Conservation (phyloP, 2,329 filamentous ascomycete genomes). For the Exophiala viscosa region DNA sequence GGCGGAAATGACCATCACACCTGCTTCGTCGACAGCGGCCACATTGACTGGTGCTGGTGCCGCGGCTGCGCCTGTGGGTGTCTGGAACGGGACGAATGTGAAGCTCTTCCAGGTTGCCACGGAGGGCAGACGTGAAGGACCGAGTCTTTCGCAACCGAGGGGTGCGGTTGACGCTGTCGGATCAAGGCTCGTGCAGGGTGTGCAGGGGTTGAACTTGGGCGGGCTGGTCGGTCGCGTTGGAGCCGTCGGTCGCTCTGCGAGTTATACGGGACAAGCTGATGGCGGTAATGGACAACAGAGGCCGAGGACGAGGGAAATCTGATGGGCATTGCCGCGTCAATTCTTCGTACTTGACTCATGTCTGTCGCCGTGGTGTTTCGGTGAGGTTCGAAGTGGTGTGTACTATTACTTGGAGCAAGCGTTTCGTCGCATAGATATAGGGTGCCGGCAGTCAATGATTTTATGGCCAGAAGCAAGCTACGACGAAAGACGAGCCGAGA, state of each 20-base stretch:
- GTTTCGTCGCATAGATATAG: too few species aligned
- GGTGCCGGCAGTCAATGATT: too few species aligned
- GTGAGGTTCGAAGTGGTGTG: too few species aligned
- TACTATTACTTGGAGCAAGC: too few species aligned
- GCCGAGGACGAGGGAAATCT: background rate
- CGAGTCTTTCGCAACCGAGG: conserved; percentile 76
- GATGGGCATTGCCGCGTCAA: background rate
- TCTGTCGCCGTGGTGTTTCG: too few species aligned
- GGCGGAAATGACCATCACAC: conserved; percentile 72
- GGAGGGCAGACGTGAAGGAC: conserved; percentile 73
- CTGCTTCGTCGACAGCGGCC: conserved; percentile 25
- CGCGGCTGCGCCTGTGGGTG: conserved; percentile 78
- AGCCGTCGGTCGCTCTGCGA: conserved; percentile 6
- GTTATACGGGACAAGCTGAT: background rate
- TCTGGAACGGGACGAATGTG: conserved; percentile 90
- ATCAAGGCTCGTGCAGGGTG: conserved; percentile 80
- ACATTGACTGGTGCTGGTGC: conserved; percentile 32
- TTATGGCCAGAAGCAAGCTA: too few species aligned
- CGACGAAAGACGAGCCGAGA: too few species aligned
- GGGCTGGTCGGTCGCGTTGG: conserved; percentile 36
- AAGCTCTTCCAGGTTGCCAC: conserved; percentile 80
- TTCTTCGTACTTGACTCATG: too few species aligned
- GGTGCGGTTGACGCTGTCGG: conserved; percentile 92
- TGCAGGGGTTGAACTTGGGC: conserved; percentile 74
- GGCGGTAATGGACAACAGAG: background rate